Base-by-base conservation (phyloP, 2,329 filamentous ascomycete genomes). In the Phaeosphaeriaceae sp. region DNA sequence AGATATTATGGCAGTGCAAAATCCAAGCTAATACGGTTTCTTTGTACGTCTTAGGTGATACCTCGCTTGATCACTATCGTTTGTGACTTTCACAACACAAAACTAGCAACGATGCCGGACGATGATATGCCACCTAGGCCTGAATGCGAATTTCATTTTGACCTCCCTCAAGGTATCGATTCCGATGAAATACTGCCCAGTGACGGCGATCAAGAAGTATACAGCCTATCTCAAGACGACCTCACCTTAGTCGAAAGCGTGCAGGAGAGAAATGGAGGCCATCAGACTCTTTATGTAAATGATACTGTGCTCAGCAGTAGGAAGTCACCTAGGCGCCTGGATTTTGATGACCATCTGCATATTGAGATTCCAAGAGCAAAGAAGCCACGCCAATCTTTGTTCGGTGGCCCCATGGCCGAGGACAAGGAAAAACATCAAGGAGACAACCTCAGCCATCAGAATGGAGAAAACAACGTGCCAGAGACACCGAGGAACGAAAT, bases 301-400 rank as follows among this genome's bases (percentile, higher is more conserved):
- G 23, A 26, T 11, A 26, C 23, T 7, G 9, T 34, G 0, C 13
- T 32, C 0, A 54, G 41, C 26, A 32, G 18, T 4, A 58, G 54
- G 18, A 56, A 57, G 13, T 57, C 33, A 7, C 51, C 52, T 11
- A 46, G 49, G 20, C 56, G 52, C 9, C 52, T 36, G 7, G 30
- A 37, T 1, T 42, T 49, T 2, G 45, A 43, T 3, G 43, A 39
- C 8, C 21, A 11, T 9, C 46, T 48, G 2, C 32, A 48, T n/a
- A 56, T 48, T 6, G 11, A 35, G 1, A 55, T 21, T 11, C 33
- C 32, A 1, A 46, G 21, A 20, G 16, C 30, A 3, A 67, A 64
- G 37, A 61, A 42, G 34, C 45, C 50, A 4, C 48, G 56, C 3
- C 38, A 38, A 20, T 64, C 58, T 1, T n/a, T 66, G 12, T 66